A percentile compares a stretch with the other conserved stretches of the same genome.
Conservation (phyloP, 805 yeast genomes). For the Debaryomyces hansenii region DNA sequence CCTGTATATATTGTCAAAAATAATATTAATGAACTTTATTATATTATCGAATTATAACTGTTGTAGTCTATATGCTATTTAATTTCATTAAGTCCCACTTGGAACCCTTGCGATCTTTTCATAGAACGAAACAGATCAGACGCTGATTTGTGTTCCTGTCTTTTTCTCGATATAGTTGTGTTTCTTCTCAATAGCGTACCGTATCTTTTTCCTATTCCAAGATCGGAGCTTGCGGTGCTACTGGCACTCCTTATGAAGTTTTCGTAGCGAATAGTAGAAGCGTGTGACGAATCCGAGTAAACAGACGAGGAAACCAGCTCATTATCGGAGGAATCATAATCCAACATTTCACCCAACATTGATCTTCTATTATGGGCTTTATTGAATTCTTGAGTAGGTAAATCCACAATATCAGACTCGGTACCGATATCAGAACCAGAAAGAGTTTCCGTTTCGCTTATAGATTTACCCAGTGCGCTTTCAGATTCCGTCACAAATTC, state of each 20-base stretch:
- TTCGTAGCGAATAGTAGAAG: background rate
- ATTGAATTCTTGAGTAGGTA: slow-evolving; percentile 25
- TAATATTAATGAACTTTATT: background rate
- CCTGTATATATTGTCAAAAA: slow-evolving; percentile 1
- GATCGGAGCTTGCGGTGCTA: slow-evolving; percentile 3
- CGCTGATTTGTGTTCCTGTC: background rate
- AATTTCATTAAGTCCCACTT: slow-evolving; percentile 4
- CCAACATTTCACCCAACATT: slow-evolving; percentile 45
- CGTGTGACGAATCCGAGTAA: background rate
- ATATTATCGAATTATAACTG: no score
- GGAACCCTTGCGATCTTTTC: slow-evolving; percentile 7
- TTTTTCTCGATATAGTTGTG: background rate
- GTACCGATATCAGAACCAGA: background rate
- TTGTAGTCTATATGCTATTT: no score
- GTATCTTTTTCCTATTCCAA: slow-evolving; percentile 14
- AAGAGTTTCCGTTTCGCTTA: background rate
- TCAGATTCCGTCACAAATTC: background rate
- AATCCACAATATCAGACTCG: slow-evolving; percentile 3
- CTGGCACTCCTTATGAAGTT: background rate
- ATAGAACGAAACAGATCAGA: background rate
- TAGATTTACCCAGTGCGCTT: background rate
- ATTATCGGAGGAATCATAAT: slow-evolving; percentile 31
- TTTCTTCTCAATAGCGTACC: slow-evolving; percentile 13
- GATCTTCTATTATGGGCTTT: slow-evolving; percentile 35
- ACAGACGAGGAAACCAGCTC: slow-evolving; percentile 4